Percentiles rank a stretch among this genome's conserved stretches.
These are phyloP conservation scores for Melanopsichium pennsylvanicum DNA, from an alignment of 1,284 basidiomycete genomes.

Conservation along the genomic window DNA sequence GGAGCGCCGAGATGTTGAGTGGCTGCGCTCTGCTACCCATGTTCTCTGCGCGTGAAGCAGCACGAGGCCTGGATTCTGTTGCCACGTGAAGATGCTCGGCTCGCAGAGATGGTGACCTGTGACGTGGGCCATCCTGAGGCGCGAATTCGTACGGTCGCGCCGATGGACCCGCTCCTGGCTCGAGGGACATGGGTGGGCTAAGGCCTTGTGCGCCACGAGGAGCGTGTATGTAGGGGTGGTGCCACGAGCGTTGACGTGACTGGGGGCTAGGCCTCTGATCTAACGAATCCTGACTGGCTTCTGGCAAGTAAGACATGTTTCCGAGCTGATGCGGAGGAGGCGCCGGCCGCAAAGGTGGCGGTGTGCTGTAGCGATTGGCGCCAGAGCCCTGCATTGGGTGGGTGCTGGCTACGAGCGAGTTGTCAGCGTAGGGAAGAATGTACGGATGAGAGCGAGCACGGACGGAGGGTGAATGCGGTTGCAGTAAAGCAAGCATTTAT, in stretches of 20 bases:
- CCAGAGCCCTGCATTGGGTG: slow-evolving; percentile 20
- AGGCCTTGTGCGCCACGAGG: slow-evolving; percentile 10
- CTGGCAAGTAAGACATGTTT: background rate
- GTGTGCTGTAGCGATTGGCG: slow-evolving; percentile 19
- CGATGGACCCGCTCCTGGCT: slow-evolving; percentile 3
- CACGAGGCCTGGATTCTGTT: slow-evolving; percentile 4
- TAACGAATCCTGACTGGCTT: slow-evolving; percentile 1
- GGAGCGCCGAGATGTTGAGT: slow-evolving; percentile 19
- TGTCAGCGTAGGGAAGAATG: background rate
- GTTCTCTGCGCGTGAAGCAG: slow-evolving; percentile 15
- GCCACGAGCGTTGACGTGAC: slow-evolving; percentile 38
- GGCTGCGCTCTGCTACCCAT: slow-evolving; percentile 13
- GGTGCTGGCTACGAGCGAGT: background rate
- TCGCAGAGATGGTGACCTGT: slow-evolving; percentile 19
- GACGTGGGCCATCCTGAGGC: slow-evolving; percentile 4
- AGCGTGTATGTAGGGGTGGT: slow-evolving; percentile 35
- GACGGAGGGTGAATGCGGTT: slow-evolving; percentile 27
- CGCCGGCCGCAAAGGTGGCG: slow-evolving; percentile 5
- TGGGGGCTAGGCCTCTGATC: slow-evolving; percentile 34
- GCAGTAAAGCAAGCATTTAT: slow-evolving; percentile 41
- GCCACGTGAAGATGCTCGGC: slow-evolving; percentile 14
- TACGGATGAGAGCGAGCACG: background rate
- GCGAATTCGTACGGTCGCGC: slow-evolving; percentile 13
- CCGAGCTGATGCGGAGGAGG: background rate
- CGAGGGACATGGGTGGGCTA: slow-evolving; percentile 18